These are phyloP conservation scores for Candida ficus DNA, from an alignment of 805 yeast genomes.

Conservation along the genomic window DNA sequence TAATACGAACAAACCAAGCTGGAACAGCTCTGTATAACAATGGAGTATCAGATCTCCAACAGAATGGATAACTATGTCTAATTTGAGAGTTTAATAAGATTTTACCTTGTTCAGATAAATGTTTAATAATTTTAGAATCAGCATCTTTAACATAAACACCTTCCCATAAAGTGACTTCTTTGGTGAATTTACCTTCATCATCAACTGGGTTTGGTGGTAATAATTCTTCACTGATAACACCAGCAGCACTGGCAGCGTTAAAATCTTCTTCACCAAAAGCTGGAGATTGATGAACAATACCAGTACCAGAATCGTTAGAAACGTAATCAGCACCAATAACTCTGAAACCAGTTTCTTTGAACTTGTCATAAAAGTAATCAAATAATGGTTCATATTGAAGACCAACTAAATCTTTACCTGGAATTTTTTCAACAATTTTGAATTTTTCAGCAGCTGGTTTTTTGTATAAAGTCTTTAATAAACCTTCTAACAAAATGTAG, in stretches of 20 bases:
- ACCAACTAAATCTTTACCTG: conserved; percentile 79
- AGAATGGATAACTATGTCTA: conserved; percentile 96
- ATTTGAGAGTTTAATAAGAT: conserved; percentile 75
- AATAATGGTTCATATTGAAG: conserved; percentile 77
- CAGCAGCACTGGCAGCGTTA: conserved; percentile 69
- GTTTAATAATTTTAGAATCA: conserved; percentile 83
- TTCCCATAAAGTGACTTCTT: conserved; percentile 64
- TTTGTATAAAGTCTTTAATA: conserved; percentile 82
- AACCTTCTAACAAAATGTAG: conserved; percentile 79
- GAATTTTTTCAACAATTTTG: conserved; percentile 73
- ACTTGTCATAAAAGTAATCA: conserved; percentile 71
- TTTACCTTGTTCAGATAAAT: conserved; percentile 71
- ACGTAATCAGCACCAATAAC: conserved; percentile 84
- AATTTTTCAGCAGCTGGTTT: conserved; percentile 89
- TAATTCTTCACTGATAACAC: conserved; percentile 63
- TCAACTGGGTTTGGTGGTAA: conserved; percentile 93
- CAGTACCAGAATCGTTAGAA: conserved; percentile 94
- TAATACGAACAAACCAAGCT: conserved; percentile 95
- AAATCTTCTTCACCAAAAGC: conserved; percentile 99
- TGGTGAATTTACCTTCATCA: conserved; percentile 82
- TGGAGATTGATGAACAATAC: conserved; percentile 98
- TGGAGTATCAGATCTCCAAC: conserved; percentile 99
- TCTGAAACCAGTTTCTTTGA: conserved; percentile 72
- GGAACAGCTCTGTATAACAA: conserved; percentile 94
- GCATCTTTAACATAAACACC: conserved; percentile 95